phyloP scores from a whole-genome alignment of 2,329 filamentous ascomycete genomes.

The Colletotrichum zoysiae region DNA sequence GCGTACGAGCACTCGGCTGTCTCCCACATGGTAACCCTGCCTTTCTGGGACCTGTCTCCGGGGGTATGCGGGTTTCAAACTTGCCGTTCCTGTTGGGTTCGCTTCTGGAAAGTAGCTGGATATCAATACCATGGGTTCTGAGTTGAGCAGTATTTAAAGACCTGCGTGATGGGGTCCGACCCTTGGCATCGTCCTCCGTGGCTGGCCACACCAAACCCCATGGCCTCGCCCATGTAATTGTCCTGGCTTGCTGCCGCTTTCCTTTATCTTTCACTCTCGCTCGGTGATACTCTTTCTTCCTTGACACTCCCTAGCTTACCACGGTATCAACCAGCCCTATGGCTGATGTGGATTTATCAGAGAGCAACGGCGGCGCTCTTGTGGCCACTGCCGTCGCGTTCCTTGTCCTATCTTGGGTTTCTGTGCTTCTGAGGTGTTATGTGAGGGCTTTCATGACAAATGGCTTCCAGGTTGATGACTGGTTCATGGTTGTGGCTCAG shows the following conservation, averaged over 20 bases:
- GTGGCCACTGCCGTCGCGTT: slow-evolving; percentile 54
- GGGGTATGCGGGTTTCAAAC: slow-evolving; percentile 23
- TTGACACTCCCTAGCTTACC: slow-evolving; percentile 22
- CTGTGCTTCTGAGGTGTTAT: slow-evolving; percentile 59
- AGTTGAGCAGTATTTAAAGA: background rate
- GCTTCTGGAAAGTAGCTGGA: slow-evolving; percentile 23
- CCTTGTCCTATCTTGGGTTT: slow-evolving; percentile 56
- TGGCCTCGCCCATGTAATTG: slow-evolving; percentile 22
- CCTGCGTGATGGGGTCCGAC: background rate
- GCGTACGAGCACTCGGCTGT: background rate
- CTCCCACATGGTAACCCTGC: slow-evolving; percentile 36
- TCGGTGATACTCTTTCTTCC: slow-evolving; percentile 29
- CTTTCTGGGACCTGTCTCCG: slow-evolving; percentile 34
- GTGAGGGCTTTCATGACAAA: slow-evolving; percentile 59
- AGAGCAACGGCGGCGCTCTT: slow-evolving; percentile 56
- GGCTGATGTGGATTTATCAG: slow-evolving; percentile 51
- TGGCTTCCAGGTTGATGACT: slow-evolving; percentile 64
- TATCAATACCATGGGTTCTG: slow-evolving; percentile 13
- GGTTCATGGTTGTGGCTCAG: slow-evolving; percentile 65
- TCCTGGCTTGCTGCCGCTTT: slow-evolving; percentile 1
- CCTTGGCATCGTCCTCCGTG: slow-evolving; percentile 9
- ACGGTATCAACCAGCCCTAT: slow-evolving; percentile 45
- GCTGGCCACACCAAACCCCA: slow-evolving; percentile 20
- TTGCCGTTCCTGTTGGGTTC: slow-evolving; percentile 21
- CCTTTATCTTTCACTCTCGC: background rate